phyloP scores from a whole-genome alignment of 75 land plant genomes.

The Sequoia sempervirens region DNA sequence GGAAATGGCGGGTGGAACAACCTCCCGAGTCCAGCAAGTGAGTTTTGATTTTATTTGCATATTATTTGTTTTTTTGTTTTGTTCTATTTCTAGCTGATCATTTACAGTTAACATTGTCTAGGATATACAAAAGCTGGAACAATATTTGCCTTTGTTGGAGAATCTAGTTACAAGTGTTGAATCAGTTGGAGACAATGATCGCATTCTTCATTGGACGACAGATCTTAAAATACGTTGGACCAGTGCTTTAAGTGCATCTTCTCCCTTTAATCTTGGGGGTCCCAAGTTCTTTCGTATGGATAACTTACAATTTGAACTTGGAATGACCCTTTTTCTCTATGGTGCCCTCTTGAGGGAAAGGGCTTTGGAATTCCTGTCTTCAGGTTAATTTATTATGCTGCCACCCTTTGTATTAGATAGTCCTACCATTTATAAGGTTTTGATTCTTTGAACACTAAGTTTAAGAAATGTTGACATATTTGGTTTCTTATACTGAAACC shows the following conservation, averaged over 20 bases:
- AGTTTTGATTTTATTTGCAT: not conserved
- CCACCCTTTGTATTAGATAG: not conserved
- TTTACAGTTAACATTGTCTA: constrained; percentile 14
- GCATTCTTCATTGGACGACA: constrained; percentile 41
- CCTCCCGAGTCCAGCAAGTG: constrained; percentile 61
- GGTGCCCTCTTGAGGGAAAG: constrained; percentile 58
- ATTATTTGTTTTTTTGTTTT: not conserved
- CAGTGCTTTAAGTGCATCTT: constrained; percentile 49
- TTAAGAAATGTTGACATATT: not conserved
- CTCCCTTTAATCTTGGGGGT: constrained; percentile 34
- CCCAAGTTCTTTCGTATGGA: constrained; percentile 54
- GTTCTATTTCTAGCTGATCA: not conserved
- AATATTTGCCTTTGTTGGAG: constrained; percentile 63
- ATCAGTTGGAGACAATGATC: constrained; percentile 16
- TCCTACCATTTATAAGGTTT: not conserved
- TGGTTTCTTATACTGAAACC: not conserved
- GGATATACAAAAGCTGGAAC: constrained; percentile 70
- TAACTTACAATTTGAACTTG: constrained; percentile 56
- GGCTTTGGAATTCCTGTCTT: constrained; percentile 50
- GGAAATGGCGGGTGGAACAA: constrained; percentile 74
- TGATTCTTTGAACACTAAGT: not conserved
- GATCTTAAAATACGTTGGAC: constrained; percentile 62
- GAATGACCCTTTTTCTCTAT: constrained; percentile 66
- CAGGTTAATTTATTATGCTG: constrained; percentile 27
- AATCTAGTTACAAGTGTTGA: constrained; percentile 46